Evolutionary conservation across 306 rosid species (phyloP).

Genomic region (Morella rubra): DNA sequence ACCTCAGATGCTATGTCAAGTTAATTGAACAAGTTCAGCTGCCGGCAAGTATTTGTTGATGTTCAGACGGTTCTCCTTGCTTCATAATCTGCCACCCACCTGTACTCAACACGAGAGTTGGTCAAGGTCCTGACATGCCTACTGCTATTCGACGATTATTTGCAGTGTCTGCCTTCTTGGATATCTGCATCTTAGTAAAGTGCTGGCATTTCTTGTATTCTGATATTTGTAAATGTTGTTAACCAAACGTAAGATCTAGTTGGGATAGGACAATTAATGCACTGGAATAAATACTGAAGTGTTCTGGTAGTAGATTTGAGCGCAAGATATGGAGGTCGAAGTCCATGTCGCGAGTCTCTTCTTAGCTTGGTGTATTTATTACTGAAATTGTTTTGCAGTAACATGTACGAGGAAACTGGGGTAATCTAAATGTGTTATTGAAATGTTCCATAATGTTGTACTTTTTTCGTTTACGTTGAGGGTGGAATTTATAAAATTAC

Average conservation of each 20-base stretch:
- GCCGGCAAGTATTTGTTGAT: constrained; percentile 6
- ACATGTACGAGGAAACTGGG: neutral
- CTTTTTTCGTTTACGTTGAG: neutral
- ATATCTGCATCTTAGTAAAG: constrained; percentile 6
- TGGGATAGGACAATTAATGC: neutral
- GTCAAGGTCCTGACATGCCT: constrained; percentile 7
- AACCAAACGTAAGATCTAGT: neutral
- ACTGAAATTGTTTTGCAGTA: neutral
- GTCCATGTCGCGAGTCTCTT: neutral
- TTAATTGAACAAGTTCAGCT: constrained; percentile 15
- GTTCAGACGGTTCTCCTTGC: constrained; percentile 9
- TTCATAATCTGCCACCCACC: constrained; percentile 13
- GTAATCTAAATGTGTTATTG: neutral
- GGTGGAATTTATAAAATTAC: neutral
- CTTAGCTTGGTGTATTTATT: too few species aligned
- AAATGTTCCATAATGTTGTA: neutral
- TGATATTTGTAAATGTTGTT: constrained; percentile 20
- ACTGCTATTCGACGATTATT: constrained; percentile 7
- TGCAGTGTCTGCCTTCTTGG: neutral
- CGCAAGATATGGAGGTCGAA: neutral
- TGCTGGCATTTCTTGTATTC: constrained; percentile 12
- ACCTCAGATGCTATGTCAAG: constrained; percentile 11
- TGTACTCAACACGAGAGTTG: constrained; percentile 16
- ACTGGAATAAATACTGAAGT: neutral
- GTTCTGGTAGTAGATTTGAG: neutral